Evolutionary conservation across 1,139 yeast genomes (phyloP), one percentile per base, ranked within the genome.

Genomic region (Blastobotrys ciferrii): DNA sequence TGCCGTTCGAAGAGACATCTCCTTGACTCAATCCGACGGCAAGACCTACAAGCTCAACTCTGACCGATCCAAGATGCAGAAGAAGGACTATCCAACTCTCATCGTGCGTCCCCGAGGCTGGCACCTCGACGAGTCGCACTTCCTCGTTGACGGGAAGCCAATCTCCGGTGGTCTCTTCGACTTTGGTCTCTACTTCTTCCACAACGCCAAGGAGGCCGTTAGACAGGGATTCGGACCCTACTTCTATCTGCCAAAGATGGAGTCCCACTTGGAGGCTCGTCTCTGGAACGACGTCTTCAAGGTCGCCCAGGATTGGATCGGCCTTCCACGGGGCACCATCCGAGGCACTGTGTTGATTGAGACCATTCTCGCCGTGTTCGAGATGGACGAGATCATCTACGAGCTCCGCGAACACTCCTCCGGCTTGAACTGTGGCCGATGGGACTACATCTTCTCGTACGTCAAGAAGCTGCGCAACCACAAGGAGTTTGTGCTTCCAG

Each of bases 21-120:
- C 59, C 80, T 83, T 59, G 81, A 82, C 51, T 84, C 84, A 64
- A 66, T 65, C 80, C 52, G 73, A 72, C 50, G 73, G 74, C 45
- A 84, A 84, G 71, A 69, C 73, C 53, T 84, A 84, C 70, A 71
- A 76, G 63, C 76, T 84, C 63, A 78, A 82, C 58, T 48, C 58
- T 28, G 71, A 68, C 55, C 59, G 62, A 42, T 53, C 59, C 32
- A 55, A 55, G 52, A 52, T 51, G 53, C 58, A 73, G 72, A 56
- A 75, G 79, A 67, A 60, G 54, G 56, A 52, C 14, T 50, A 82
- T 52, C 92, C 92, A 53, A 84, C 92, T 45, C 74, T 85, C 67
- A 81, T 85, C 70, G 89, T 84, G 53, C 79, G 94, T 65, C 92
- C 94, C 56, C 80, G 94, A 68, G 94, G 94, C 49, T 85, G 92